Evolutionary conservation across 192 early-diverging fungal genomes (phyloP), one percentile per base, ranked within the genome.

Genomic region (Coemansia nantahalensis): DNA sequence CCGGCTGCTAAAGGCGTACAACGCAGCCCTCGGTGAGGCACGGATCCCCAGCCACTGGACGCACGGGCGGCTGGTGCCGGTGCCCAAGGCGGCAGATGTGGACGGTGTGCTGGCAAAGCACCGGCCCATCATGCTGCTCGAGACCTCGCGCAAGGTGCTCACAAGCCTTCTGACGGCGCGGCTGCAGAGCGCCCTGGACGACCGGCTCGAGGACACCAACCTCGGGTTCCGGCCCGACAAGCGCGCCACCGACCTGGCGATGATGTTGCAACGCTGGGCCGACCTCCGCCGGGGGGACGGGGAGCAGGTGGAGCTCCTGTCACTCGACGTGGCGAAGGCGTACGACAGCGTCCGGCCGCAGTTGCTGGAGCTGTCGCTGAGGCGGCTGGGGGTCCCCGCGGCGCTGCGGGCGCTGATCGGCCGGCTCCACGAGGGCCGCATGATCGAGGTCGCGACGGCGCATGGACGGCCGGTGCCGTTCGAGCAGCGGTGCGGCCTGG

Each of bases 241-340:
- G 30, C 28, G 38, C 13, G 55, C 46, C 0, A 57, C 45, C n/a
- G 55, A 57, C 22, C 31, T 57, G 14, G 46, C 33, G 1, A 42
- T 48, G 26, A 8, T 41, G 21, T 37, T 48, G 15, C 46, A 57
- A 19, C 9, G 39, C 8, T 33, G 39, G n/a, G 32, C 32, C 1
- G 45, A 57, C 3, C 7, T 33, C 2, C 31, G 23, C 4, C 10
- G 31, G 2, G 12, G 15, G 0, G 3, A 18, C 5, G 1, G 36
- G 1, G 9, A 10, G 26, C 34, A 18, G 19, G 5, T 57, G 15
- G 30, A 42, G 10, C 48, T 57, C 26, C 55, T 57, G 5, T 22
- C 34, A 4, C 39, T 57, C 2, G 55, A 57, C 17, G 46, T 57
- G 0, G 55, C 46, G 2, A 57, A 57, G 37, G 55, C 55, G 21